Conservation (phyloP, 2,329 filamentous ascomycete genomes). For the Coniochaeta ligniaria region DNA sequence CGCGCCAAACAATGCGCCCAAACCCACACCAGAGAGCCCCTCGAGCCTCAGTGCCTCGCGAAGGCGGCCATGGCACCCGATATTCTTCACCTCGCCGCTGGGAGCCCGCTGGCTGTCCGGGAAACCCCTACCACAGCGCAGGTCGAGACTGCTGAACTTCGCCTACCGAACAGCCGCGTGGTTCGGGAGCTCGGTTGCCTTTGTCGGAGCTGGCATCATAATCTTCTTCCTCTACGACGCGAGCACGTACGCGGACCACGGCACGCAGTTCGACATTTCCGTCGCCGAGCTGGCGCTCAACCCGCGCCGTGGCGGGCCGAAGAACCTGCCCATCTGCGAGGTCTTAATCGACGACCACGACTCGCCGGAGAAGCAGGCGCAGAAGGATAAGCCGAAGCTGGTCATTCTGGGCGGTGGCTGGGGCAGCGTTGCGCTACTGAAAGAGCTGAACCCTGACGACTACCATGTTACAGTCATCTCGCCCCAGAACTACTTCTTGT, state of each 20-base stretch:
- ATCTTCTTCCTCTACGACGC: conserved; percentile 94
- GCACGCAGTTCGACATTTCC: conserved; percentile 61
- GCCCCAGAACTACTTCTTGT: conserved; percentile 93
- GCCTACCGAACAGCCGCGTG: conserved; percentile 63
- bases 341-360: conserved; percentile 87
- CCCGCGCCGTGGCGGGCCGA: conserved; percentile 78
- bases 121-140: conserved; percentile 40
- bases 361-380: conserved; percentile 55
- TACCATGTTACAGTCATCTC: conserved; percentile 96
- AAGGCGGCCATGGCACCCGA: neutral
- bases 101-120: conserved; percentile 39
- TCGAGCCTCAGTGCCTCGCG: neutral
- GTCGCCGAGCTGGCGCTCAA: conserved; percentile 80
- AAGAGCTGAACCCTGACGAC: conserved; percentile 81
- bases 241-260: conserved; percentile 74
- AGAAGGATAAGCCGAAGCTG: conserved; percentile 84
- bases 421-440: conserved; percentile 88
- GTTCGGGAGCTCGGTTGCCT: conserved; percentile 67
- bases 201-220: conserved; percentile 62
- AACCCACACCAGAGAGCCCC: neutral
- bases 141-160: conserved; percentile 46
- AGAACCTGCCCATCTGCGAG: conserved; percentile 89
- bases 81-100: neutral
- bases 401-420: conserved; percentile 92
- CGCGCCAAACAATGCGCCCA: neutral